A percentile compares a stretch with the other conserved stretches of the same genome.
These are phyloP conservation scores for Fusarium brachygibbosum DNA, from an alignment of 2,329 filamentous ascomycete genomes.

Conservation along the genomic window DNA sequence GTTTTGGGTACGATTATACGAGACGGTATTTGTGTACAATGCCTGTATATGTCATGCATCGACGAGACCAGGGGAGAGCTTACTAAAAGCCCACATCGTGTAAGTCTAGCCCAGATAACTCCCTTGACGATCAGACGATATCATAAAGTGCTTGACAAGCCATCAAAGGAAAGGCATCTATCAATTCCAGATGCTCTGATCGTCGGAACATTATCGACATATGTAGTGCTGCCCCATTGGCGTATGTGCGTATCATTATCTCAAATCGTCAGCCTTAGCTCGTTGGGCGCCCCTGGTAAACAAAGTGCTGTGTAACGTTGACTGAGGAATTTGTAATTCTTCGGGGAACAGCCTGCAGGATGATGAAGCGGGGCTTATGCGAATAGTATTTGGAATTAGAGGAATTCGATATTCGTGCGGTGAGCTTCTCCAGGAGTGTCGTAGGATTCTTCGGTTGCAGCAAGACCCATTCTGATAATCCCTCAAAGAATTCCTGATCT, in stretches of 20 bases:
- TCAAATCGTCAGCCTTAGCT: slow-evolving; percentile 45
- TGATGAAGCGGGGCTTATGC: slow-evolving; percentile 35
- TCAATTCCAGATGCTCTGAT: slow-evolving; percentile 20
- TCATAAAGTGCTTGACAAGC: slow-evolving; percentile 9
- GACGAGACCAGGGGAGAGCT: not conserved
- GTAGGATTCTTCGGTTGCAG: not conserved
- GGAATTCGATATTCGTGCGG: slow-evolving; percentile 18
- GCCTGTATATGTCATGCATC: slow-evolving; percentile 9
- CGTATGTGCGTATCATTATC: slow-evolving; percentile 2
- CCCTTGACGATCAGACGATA: not conserved
- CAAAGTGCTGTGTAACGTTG: slow-evolving; percentile 32
- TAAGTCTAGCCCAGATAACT: slow-evolving; percentile 2
- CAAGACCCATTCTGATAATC: not conserved
- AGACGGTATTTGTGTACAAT: slow-evolving; percentile 27
- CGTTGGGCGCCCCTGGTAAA: slow-evolving; percentile 31
- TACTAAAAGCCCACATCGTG: not conserved
- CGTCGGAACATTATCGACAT: slow-evolving; percentile 16
- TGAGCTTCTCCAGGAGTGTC: not conserved
- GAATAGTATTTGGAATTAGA: slow-evolving; percentile 37
- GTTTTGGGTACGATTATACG: slow-evolving; percentile 16
- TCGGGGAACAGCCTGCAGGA: slow-evolving; percentile 20
- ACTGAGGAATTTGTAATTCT: slow-evolving; percentile 41
- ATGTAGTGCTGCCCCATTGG: slow-evolving; percentile 10
- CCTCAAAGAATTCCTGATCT: not conserved
- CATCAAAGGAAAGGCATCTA: not conserved